Base-by-base conservation (phyloP, 2,329 filamentous ascomycete species). In the Thermothelomyces thermophilus region DNA sequence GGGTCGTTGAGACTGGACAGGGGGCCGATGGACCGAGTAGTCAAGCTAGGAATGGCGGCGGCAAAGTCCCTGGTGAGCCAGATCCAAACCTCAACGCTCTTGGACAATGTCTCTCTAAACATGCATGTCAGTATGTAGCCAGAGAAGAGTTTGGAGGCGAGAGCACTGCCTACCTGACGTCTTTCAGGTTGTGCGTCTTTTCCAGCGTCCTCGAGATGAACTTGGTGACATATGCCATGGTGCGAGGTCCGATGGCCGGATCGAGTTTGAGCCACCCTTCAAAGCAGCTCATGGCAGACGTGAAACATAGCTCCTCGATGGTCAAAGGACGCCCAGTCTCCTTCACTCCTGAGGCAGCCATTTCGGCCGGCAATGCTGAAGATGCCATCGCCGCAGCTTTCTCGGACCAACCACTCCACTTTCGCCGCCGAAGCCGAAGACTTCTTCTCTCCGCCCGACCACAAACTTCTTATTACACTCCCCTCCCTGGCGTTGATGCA, bases 51-150 rank as follows among this genome's bases (percentile, higher is more conserved):
- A 44, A 84, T 76, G 9, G 81, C 79, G 28, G 78, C 75, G 16
- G 72, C 74, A 59, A 84, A 82, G 55, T 82, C 80, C 51, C 75
- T 74, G 24, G 78, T 77, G 51, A 84, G 68, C 69, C 80, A 82
- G 57, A 83, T 76, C 81, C 81, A 84, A 50, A 84, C 77, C 54
- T 77, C 75, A 24, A 84, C 75, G 56, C 84, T 84, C 52, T 74
- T 74, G 4, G 80, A 79, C 34, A 84, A 66, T 2, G 73, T 71
- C 62, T 83, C 80, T 56, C 79, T 82, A 35, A 10, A 52, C 22
- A 24, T 35, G 45, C 50, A 53, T 39, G 10, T 50, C 47, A 17
- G 13, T 7, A 17, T 31, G n/a, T n/a, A n/a, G n/a, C n/a, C n/a
- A n/a, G n/a, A n/a, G n/a, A n/a, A n/a, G n/a, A n/a, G n/a, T n/a